phyloP scores from a whole-genome alignment of 2,329 filamentous ascomycete species.

The Colletotrichum abscissum region DNA sequence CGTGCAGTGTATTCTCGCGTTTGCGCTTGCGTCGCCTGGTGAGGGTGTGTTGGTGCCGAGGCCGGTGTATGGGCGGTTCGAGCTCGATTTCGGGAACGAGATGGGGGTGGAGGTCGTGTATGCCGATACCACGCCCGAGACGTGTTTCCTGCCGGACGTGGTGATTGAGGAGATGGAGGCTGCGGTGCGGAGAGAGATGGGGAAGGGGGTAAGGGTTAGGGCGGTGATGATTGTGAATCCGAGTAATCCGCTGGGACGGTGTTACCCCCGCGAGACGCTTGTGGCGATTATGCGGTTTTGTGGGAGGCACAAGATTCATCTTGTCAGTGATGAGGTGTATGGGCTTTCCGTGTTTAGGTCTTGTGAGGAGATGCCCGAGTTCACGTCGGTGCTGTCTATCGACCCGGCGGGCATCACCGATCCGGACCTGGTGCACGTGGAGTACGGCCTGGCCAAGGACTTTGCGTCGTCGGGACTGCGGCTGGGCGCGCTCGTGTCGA shows the following conservation, averaged over 20 bases:
- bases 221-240: conserved; percentile 64
- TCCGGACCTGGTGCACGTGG: conserved; percentile 59
- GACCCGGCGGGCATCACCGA: conserved; percentile 56
- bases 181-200: conserved; percentile 48
- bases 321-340: conserved; percentile 70
- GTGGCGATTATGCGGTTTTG: conserved; percentile 60
- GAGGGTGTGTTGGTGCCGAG: conserved; percentile 53
- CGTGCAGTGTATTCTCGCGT: conserved; percentile 53
- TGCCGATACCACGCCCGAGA: conserved; percentile 53
- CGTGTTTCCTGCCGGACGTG: conserved; percentile 55
- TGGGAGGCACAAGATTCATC: conserved; percentile 59
- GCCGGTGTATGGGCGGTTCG: conserved; percentile 61
- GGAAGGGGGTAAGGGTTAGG: conserved; percentile 51
- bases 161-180: conserved; percentile 59
- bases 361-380: conserved; percentile 42
- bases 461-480: conserved; percentile 66
- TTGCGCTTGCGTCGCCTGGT: conserved; percentile 49
- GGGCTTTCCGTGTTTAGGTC: conserved; percentile 60
- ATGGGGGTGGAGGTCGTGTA: conserved; percentile 54
- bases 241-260: conserved; percentile 62
- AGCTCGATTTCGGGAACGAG: conserved; percentile 58
- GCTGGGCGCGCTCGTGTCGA: conserved; percentile 59
- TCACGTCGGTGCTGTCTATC: conserved; percentile 62
- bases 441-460: conserved; percentile 59
- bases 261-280: conserved; percentile 56